Evolutionary conservation across 2,329 filamentous ascomycete species (phyloP).

Genomic region (Neofusicoccum kwambonambiense): DNA sequence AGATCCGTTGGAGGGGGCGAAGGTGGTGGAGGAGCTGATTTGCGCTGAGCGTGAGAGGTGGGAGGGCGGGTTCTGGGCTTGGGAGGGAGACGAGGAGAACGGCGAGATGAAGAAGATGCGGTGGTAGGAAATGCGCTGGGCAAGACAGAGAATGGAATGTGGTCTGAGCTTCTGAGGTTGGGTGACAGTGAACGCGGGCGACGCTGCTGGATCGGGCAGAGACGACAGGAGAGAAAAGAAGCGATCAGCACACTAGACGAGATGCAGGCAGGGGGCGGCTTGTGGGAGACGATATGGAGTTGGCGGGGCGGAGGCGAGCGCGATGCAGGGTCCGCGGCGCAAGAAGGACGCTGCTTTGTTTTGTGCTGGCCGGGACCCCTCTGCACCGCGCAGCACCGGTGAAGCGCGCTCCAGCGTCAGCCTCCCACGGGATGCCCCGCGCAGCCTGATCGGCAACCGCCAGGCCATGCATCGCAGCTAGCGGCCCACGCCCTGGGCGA

Average conservation of each 20-base stretch:
- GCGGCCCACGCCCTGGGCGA: no score
- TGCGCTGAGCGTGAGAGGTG: conserved; percentile 18
- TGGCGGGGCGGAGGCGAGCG: neutral
- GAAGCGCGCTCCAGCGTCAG: neutral
- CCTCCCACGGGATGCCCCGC: neutral
- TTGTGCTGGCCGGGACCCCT: no score
- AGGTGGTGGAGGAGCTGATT: no score
- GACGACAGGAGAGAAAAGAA: neutral
- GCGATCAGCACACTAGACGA: neutral
- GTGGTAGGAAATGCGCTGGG: neutral
- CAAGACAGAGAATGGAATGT: no score
- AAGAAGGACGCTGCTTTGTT: no score
- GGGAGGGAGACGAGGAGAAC: conserved; percentile 10
- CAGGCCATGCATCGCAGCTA: neutral
- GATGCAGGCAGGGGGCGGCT: neutral
- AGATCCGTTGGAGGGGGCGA: no score
- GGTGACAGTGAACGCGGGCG: no score
- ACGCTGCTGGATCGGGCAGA: neutral
- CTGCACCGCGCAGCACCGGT: neutral
- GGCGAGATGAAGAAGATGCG: conserved; percentile 19
- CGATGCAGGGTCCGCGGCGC: neutral
- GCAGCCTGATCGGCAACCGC: neutral
- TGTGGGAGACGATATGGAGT: neutral
- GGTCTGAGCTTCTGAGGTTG: no score
- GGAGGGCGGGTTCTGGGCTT: conserved; percentile 25